Evolutionary conservation across 2,329 filamentous ascomycete genomes (phyloP).

Genomic region (Colletotrichum truncatum): DNA sequence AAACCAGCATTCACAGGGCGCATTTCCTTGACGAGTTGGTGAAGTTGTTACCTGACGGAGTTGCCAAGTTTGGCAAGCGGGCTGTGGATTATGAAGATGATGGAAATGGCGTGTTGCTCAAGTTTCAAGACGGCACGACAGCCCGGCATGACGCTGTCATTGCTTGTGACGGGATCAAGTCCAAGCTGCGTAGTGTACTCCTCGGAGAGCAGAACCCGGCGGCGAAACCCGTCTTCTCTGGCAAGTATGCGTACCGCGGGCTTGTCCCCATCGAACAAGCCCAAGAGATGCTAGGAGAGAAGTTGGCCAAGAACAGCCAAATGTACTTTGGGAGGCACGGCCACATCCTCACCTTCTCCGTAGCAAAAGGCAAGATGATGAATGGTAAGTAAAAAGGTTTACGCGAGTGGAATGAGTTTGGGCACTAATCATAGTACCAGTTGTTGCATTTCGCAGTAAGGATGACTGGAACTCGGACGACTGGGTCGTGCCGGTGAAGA

Average conservation of each 20-base stretch:
- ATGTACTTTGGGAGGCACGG: slow-evolving; percentile 66
- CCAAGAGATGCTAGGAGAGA: slow-evolving; percentile 53
- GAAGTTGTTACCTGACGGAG: slow-evolving; percentile 43
- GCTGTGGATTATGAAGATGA: slow-evolving; percentile 28
- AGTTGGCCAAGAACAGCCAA: slow-evolving; percentile 43
- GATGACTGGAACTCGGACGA: slow-evolving; percentile 21
- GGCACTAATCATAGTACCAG: background rate
- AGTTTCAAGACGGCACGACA: slow-evolving; percentile 50
- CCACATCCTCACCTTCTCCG: slow-evolving; percentile 68
- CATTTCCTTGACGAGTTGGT: slow-evolving; percentile 46
- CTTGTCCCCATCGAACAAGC: slow-evolving; percentile 60
- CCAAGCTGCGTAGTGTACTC: slow-evolving; percentile 55
- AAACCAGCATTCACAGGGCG: slow-evolving; percentile 17
- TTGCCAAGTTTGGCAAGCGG: slow-evolving; percentile 40
- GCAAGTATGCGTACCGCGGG: slow-evolving; percentile 67
- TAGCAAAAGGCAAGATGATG: slow-evolving; percentile 62
- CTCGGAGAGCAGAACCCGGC: slow-evolving; percentile 51
- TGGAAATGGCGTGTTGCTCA: slow-evolving; percentile 35
- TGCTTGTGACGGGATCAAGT: slow-evolving; percentile 69
- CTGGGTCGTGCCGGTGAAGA: slow-evolving; percentile 10
- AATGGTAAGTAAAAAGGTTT: slow-evolving; percentile 43
- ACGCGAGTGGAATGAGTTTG: fast-evolving
- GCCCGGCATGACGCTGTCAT: slow-evolving; percentile 54
- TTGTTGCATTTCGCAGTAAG: slow-evolving; percentile 13
- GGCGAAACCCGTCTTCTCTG: slow-evolving; percentile 54